Evolutionary conservation across 1,139 yeast species (phyloP), one percentile per base, ranked within the genome.

Genomic region (Pichia sp.): DNA sequence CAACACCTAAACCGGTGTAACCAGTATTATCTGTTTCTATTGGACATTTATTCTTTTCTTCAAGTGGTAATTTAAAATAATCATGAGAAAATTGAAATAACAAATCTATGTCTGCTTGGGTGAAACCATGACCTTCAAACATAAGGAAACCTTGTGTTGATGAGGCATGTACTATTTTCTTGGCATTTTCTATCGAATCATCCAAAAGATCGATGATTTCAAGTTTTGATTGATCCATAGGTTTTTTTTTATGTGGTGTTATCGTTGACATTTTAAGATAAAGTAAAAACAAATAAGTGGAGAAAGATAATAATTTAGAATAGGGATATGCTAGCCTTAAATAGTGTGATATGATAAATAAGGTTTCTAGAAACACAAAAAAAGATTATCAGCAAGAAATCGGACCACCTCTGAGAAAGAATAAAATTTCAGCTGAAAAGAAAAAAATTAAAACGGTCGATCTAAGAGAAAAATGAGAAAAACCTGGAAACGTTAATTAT

Each of bases 111-210:
- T 76, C 80, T 2, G 60, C 55, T 43, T 68, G 70, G 3, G 68
- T 55, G 52, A 76, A 73, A 2, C 68, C 77, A 54, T 76, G 82
- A 10, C 82, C 82, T 53, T 76, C 80, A 5, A 76, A 63, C 61
- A 76, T 74, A 29, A 76, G 61, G 53, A 76, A 76, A 0, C 82
- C 82, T 51, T 76, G 81, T 3, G 71, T 61, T 12, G 76, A 67
- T 6, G 80, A 79, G 1, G 80, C 81, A 33, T 68, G 56, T 7
- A 74, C 63, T 4, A 76, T 61, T 39, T 67, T 66, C 3, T 61
- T 63, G 0, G 74, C 78, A 1, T 78, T 67, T 2, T 52, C 44
- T 16, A 55, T 50, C 41, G 71, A 61, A 29, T 64, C 54, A 23
- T 54, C 56, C 4, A 70, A 57, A 23, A 76, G 63, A 51, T 76